phyloP scores from a whole-genome alignment of 164 flowering plant genomes.

The Litsea cubeba region DNA sequence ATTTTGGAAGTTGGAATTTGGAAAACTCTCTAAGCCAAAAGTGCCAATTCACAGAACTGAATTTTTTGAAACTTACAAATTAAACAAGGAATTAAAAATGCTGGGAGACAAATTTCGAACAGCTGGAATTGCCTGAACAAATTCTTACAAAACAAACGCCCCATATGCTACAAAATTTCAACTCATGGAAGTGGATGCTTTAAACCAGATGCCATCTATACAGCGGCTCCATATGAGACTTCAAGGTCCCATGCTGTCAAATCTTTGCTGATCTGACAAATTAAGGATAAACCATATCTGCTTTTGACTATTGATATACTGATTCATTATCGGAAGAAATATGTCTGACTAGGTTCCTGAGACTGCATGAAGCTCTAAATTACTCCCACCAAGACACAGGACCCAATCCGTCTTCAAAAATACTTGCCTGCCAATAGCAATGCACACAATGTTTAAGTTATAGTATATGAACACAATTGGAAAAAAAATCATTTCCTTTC shows the following conservation, averaged over 20 bases:
- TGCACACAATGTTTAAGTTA: background rate
- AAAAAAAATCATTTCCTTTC: background rate
- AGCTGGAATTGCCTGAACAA: too few species aligned
- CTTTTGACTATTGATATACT: too few species aligned
- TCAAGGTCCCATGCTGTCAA: background rate
- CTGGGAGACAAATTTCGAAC: too few species aligned
- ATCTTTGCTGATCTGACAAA: background rate
- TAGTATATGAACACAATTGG: background rate
- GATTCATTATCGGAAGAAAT: background rate
- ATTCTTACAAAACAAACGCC: too few species aligned
- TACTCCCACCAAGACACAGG: conserved; percentile 11
- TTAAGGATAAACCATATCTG: background rate
- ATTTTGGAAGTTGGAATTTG: too few species aligned
- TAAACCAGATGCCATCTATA: background rate
- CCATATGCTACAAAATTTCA: too few species aligned
- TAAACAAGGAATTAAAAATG: too few species aligned
- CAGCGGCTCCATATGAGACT: background rate
- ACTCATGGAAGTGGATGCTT: background rate
- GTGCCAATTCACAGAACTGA: too few species aligned
- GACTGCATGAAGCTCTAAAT: background rate
- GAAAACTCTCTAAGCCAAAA: too few species aligned
- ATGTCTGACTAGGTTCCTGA: background rate
- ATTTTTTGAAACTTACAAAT: too few species aligned
- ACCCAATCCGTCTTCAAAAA: conserved; percentile 8
- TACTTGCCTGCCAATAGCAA: conserved; percentile 4